Percentiles rank a stretch among this genome's conserved stretches.
Conservation (phyloP, 345 rosid species). For the Raphanus raphanistrum region DNA sequence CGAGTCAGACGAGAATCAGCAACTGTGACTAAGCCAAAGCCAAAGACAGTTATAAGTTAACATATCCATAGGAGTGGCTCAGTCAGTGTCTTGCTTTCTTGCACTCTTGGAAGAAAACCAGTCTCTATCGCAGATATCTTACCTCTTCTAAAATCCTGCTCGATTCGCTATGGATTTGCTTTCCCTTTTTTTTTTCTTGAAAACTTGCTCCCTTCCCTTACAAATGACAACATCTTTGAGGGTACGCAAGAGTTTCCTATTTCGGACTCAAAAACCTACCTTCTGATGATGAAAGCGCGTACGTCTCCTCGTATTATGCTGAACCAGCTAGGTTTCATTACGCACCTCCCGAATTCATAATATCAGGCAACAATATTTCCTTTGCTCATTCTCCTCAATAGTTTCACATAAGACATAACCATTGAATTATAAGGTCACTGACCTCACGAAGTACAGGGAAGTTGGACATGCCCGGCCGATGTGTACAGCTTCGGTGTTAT, state of each 20-base stretch:
- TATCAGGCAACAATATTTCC: background rate
- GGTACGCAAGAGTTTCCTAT: background rate
- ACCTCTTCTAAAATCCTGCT: background rate
- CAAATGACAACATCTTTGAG: background rate
- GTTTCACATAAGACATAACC: background rate
- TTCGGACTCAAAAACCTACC: background rate
- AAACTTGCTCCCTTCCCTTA: background rate
- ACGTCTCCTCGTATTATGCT: background rate
- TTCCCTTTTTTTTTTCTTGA: background rate
- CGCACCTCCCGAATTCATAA: background rate
- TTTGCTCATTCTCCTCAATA: background rate
- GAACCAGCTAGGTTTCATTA: too few species aligned
- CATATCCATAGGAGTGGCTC: background rate
- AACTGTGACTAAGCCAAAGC: too few species aligned
- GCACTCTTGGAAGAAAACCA: background rate
- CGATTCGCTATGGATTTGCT: background rate
- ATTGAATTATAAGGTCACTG: background rate
- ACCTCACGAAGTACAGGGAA: background rate
- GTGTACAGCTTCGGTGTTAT: constrained; percentile 17
- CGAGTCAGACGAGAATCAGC: too few species aligned
- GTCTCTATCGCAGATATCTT: background rate
- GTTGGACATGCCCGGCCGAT: background rate
- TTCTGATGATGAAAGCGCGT: background rate
- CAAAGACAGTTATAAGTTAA: background rate
- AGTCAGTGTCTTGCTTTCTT: background rate